Percentiles rank a stretch among this genome's conserved stretches.
These are phyloP conservation scores for Sindora glabra DNA, from an alignment of 306 rosid species.

Conservation along the genomic window DNA sequence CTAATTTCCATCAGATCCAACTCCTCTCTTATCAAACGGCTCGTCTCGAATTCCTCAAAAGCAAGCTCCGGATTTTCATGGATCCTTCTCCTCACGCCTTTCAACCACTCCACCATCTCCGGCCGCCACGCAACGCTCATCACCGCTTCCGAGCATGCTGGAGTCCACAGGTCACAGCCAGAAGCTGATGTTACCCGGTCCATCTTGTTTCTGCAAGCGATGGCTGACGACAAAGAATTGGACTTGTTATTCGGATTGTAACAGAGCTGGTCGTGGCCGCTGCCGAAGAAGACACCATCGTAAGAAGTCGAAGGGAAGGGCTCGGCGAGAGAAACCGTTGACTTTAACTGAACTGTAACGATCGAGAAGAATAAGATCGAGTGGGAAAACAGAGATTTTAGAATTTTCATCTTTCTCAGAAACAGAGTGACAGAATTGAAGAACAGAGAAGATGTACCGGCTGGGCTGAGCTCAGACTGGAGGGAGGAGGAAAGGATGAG, in stretches of 20 bases:
- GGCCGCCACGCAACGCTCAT: slow-evolving; percentile 45
- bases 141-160: slow-evolving; percentile 57
- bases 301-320: slow-evolving; percentile 13
- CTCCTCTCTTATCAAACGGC: slow-evolving; percentile 56
- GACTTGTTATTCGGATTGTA: background rate
- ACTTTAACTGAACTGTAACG: background rate
- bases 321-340: background rate
- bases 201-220: slow-evolving; percentile 29
- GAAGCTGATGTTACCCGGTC: background rate
- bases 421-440: background rate
- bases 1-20: slow-evolving; percentile 67
- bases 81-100: slow-evolving; percentile 55
- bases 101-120: slow-evolving; percentile 69
- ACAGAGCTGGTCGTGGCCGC: slow-evolving; percentile 24
- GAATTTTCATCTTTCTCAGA: slow-evolving; percentile 23
- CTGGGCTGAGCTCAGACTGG: background rate
- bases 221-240: background rate
- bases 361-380: background rate
- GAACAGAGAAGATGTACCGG: background rate
- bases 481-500: background rate
- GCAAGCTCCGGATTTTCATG: slow-evolving; percentile 87
- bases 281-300: slow-evolving; percentile 9
- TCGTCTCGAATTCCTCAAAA: slow-evolving; percentile 82
- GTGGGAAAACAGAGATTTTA: background rate
- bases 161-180: slow-evolving; percentile 50